phyloP scores from a whole-genome alignment of 805 yeast genomes.

The Alloascoidea hylecoeti region DNA sequence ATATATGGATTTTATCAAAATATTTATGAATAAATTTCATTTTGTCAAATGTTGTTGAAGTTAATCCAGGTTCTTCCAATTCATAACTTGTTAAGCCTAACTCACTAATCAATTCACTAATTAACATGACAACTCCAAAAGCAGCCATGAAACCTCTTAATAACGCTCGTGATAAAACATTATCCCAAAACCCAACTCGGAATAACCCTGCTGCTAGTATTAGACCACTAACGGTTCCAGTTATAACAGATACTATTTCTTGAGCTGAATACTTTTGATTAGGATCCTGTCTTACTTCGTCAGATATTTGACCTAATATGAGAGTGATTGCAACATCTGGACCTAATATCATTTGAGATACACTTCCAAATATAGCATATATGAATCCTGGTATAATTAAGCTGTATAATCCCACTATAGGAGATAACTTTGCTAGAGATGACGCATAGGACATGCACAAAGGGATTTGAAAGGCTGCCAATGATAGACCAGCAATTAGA shows the following conservation, averaged over 20 bases:
- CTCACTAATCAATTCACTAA: constrained; percentile 60
- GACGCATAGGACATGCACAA: constrained; percentile 74
- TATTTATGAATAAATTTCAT: constrained; percentile 40
- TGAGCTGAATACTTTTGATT: no score
- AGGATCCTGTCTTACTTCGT: no score
- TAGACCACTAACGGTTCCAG: constrained; percentile 63
- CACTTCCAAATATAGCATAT: constrained; percentile 69
- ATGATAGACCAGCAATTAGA: constrained; percentile 67
- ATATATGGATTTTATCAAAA: constrained; percentile 29
- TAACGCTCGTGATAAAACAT: constrained; percentile 62
- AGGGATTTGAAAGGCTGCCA: constrained; percentile 88
- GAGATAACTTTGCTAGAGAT: constrained; percentile 72
- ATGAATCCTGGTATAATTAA: constrained; percentile 64
- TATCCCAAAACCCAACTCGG: constrained; percentile 79
- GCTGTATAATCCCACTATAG: constrained; percentile 65
- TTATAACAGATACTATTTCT: constrained; percentile 50
- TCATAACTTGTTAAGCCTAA: constrained; percentile 45
- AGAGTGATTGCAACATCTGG: constrained; percentile 85
- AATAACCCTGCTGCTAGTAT: constrained; percentile 62
- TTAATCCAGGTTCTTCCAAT: no score
- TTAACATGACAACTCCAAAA: constrained; percentile 71
- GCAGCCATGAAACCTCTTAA: constrained; percentile 77
- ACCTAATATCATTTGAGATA: constrained; percentile 82
- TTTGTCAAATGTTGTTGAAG: constrained; percentile 64
- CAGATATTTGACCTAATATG: constrained; percentile 69